Percentiles rank a stretch among this genome's conserved stretches.
Conservation (phyloP, 306 rosid species). For the Cotoneaster glaucophyllus region DNA sequence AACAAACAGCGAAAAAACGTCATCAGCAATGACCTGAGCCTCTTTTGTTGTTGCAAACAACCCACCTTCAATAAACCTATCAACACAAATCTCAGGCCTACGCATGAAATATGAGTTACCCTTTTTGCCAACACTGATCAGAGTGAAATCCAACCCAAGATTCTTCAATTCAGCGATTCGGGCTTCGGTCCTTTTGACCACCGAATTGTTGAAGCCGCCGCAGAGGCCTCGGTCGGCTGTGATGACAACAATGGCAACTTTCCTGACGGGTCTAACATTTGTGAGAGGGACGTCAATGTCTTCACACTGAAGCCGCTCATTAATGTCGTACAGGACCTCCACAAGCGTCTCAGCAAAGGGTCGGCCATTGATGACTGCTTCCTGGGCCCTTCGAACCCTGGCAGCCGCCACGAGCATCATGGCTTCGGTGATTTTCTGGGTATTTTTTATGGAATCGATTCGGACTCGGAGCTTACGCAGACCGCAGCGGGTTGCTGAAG, state of each 20-base stretch:
- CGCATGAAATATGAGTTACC: constrained; percentile 48
- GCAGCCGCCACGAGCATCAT: constrained; percentile 82
- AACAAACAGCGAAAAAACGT: constrained; percentile 58
- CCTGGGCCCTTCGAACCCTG: constrained; percentile 71
- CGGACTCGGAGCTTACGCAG: constrained; percentile 51
- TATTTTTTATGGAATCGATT: constrained; percentile 43
- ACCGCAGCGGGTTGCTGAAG: constrained; percentile 32
- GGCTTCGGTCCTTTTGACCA: constrained; percentile 40
- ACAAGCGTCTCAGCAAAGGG: constrained; percentile 59
- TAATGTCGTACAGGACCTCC: constrained; percentile 43
- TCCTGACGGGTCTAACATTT: constrained; percentile 37
- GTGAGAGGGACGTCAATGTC: constrained; percentile 46
- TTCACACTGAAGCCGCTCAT: constrained; percentile 43
- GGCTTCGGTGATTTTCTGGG: constrained; percentile 67
- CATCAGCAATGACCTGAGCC: constrained; percentile 72
- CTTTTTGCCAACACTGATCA: constrained; percentile 72
- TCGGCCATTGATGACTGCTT: constrained; percentile 62
- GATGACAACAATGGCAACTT: constrained; percentile 53
- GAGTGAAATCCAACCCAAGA: constrained; percentile 35
- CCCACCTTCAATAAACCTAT: constrained; percentile 37
- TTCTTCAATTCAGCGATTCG: constrained; percentile 40
- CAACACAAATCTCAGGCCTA: constrained; percentile 26
- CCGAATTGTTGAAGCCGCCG: constrained; percentile 55
- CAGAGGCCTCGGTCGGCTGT: constrained; percentile 70
- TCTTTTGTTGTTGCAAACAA: constrained; percentile 50